Base-by-base conservation (phyloP, 1,284 basidiomycete species). In the Sporisorium iseilematis-ciliati region DNA sequence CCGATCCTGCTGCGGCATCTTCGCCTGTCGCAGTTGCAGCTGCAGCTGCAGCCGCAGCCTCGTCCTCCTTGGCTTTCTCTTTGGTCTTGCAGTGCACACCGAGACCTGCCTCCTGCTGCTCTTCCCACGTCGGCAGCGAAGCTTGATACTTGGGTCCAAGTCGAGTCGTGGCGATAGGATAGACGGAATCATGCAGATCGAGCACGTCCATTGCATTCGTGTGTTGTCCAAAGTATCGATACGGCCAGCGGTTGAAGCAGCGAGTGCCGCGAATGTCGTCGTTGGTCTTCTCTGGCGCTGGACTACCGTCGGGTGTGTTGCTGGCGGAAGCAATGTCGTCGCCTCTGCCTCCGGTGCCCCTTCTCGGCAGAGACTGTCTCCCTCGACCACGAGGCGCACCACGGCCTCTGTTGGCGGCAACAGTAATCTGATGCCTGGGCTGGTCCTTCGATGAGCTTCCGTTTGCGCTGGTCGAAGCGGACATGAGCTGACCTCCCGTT, bases 151-250 rank as follows among this genome's bases (percentile, higher is more conserved):
- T 95, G 54, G 91, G 89, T 4, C 95, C 95, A 25, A 93, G 88
- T 18, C 95, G 91, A 16, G 93, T 95, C 2, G 93, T 92, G 7
- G 93, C 91, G 52, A 93, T 91, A 62, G 95, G 94, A 86, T 95
- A 97, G 84, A 97, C 96, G 61, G 93, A 90, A 87, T 97, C 95
- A 85, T 97, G 93, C 40, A 93, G 90, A 88, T 97, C 94, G 92
- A 82, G 65, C 14, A 75, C 72, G 63, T 80, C 65, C 46, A 65
- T 75, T 23, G 93, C 94, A 38, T 92, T 89, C 2, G 95, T 97
- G 86, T 95, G 92, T 86, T 93, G 89, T 14, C 95, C 95, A 86
- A 97, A 97, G 87, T 97, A 97, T 65, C 95, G 89, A 87, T 95
- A 97, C 1, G 94, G 94, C 95, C 95, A 97, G 88, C 93, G 91